Base-by-base conservation (phyloP, 148 eudicot genomes). In the Rhododendron ovatum region DNA sequence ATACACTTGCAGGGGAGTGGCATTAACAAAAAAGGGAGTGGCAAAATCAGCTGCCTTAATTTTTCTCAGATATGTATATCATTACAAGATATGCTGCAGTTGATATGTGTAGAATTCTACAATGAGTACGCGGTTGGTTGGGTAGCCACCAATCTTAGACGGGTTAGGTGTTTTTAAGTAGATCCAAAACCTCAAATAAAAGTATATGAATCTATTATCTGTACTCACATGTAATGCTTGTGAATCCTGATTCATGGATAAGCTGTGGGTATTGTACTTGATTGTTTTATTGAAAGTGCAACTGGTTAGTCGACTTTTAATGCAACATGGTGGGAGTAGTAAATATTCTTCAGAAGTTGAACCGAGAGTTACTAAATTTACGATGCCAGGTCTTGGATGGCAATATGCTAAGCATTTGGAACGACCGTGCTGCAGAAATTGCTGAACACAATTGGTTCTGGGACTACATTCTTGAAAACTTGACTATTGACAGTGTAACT, bases 391-490 rank as follows among this genome's bases (percentile, higher is more conserved):
- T 96, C 15, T 90, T 98, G 88, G 99, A 95, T 85, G 98, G 98
- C 83, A 90, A 93, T 78, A 98, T 98, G 99, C 95, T 98, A 35
- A 90, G 93, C 85, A 90, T 95, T 59, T 98, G 99, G 99, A 90
- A 82, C 1, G 96, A 95, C 12, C 98, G 95, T 59, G 96, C 98
- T 8, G 89, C 88, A 41, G 96, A 95, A 89, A 92, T 95, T 51
- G 91, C 94, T 26, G 91, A 91, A 80, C 96, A 93, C 41, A 95
- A 98, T 85, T 95, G 98, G 96, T 92, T 89, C 83, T 98, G 99
- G 99, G 91, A 94, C 37, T 98, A 93, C 90, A 80, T 59, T 15
- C 90, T 94, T 30, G 39, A 84, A 75, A 91, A 92, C 84, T 89
- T 98, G 80, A 90, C 87, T 78, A 95, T 98, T 26, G 99, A 98